A percentile compares a stretch with the other conserved stretches of the same genome.
Conservation (phyloP, 2,329 filamentous ascomycete genomes). For the Colletotrichum sojae region DNA sequence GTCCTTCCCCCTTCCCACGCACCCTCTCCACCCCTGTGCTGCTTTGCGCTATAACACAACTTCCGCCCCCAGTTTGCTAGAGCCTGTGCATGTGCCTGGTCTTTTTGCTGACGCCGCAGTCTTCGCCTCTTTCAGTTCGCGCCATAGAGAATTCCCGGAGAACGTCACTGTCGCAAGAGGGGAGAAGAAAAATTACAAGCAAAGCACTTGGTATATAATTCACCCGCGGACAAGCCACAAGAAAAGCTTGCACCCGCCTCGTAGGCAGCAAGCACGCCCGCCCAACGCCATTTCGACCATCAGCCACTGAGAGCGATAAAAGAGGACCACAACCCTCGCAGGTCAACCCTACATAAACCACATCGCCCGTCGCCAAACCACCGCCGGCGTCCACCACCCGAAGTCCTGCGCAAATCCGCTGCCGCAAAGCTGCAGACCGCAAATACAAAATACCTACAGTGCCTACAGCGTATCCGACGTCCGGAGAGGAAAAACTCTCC, state of each 20-base stretch:
- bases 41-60: slow-evolving; percentile 12
- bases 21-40: slow-evolving; percentile 1
- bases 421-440: background rate
- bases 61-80: slow-evolving; percentile 18
- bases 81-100: background rate
- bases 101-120: slow-evolving; percentile 36
- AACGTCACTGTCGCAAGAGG: slow-evolving; percentile 32
- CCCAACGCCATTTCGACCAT: background rate
- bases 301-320: background rate
- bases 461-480: slow-evolving; percentile 4
- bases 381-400: background rate
- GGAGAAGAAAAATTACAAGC: slow-evolving; percentile 20
- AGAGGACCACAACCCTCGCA: slow-evolving; percentile 10
- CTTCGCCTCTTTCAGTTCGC: slow-evolving; percentile 36
- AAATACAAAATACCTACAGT: background rate
- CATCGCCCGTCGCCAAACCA: background rate
- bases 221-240: slow-evolving; percentile 22
- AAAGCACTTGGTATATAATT: slow-evolving; percentile 39
- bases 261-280: slow-evolving; percentile 8
- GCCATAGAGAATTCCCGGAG: slow-evolving; percentile 40
- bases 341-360: background rate
- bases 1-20: background rate
- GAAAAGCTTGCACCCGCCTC: slow-evolving; percentile 9
- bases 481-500: slow-evolving; percentile 24
- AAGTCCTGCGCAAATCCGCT: background rate